phyloP scores from a whole-genome alignment of 306 rosid genomes.

The Astragalus glycyphyllos region DNA sequence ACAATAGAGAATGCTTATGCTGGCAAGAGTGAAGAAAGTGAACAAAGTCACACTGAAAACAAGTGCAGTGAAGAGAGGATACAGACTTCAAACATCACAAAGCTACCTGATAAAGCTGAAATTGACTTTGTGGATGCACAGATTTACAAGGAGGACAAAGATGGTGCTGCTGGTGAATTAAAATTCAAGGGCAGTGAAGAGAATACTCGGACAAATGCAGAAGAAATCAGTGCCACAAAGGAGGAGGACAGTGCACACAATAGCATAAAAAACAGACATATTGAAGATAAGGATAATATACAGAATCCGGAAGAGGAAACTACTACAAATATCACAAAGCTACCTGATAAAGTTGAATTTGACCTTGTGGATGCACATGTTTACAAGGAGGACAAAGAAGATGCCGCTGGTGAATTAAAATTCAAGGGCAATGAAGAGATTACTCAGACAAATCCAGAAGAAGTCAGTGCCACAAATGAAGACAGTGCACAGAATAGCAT shows the following conservation, averaged over 20 bases:
- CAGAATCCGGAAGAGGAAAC: background rate
- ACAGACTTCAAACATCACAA: conserved; percentile 21
- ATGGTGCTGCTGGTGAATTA: conserved; percentile 20
- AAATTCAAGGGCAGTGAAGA: conserved; percentile 24
- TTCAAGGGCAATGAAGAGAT: conserved; percentile 19
- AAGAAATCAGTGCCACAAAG: conserved; percentile 17
- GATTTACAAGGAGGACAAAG: conserved; percentile 7
- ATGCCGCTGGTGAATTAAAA: conserved; percentile 13
- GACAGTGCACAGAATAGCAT: conserved; percentile 11
- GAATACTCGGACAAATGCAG: conserved; percentile 12
- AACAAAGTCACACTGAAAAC: conserved; percentile 9
- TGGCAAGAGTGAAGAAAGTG: conserved; percentile 29
- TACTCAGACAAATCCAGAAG: conserved; percentile 10
- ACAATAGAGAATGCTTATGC: conserved; percentile 28
- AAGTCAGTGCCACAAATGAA: conserved; percentile 28
- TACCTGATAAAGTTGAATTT: conserved; percentile 38
- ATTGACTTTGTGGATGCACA: background rate
- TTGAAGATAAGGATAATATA: conserved; percentile 22
- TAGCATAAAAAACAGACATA: background rate
- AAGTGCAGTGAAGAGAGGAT: conserved; percentile 32
- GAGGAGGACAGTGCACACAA: conserved; percentile 25
- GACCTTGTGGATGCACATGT: background rate
- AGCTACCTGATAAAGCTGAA: conserved; percentile 39
- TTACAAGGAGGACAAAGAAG: conserved; percentile 25
- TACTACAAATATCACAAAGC: conserved; percentile 26